A percentile compares a stretch with the other conserved stretches of the same genome.
Conservation (phyloP, 2,329 filamentous ascomycete genomes). For the Phoma sp. region DNA sequence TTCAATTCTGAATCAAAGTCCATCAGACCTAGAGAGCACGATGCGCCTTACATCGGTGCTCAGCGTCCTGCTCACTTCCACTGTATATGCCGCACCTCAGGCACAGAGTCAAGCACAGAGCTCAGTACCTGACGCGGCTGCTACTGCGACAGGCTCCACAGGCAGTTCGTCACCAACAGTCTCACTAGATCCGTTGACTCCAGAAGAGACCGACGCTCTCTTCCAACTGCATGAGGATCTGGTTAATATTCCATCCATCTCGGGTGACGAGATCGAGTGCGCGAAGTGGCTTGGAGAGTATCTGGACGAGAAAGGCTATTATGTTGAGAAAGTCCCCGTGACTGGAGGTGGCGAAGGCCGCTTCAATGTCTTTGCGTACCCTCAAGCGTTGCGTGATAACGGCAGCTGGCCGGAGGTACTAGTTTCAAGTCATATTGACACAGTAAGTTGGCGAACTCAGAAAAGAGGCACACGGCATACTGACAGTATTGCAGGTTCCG, state of each 20-base stretch:
- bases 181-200: slow-evolving; percentile 13
- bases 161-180: slow-evolving; percentile 1
- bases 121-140: not conserved
- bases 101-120: not conserved
- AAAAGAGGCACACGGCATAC: no score
- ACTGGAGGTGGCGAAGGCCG: slow-evolving; percentile 49
- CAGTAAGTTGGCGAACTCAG: slow-evolving; percentile 40
- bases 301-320: slow-evolving; percentile 50
- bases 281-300: slow-evolving; percentile 71
- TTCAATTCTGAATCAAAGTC: not conserved
- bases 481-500: slow-evolving; percentile 41
- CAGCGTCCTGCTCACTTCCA: not conserved
- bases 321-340: slow-evolving; percentile 56
- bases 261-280: slow-evolving; percentile 68
- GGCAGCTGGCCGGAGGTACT: slow-evolving; percentile 61
- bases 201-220: slow-evolving; percentile 29
- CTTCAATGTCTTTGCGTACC: slow-evolving; percentile 78
- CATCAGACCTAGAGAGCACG: not conserved
- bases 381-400: slow-evolving; percentile 40
- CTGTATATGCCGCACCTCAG: slow-evolving; percentile 7
- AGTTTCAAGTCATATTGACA: slow-evolving; percentile 82
- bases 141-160: not conserved
- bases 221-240: slow-evolving; percentile 31
- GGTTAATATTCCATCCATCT: slow-evolving; percentile 36
- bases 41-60: not conserved